These are phyloP conservation scores for Neurospora sp. DNA, from an alignment of 495 filamentous ascomycete species.

Conservation along the genomic window DNA sequence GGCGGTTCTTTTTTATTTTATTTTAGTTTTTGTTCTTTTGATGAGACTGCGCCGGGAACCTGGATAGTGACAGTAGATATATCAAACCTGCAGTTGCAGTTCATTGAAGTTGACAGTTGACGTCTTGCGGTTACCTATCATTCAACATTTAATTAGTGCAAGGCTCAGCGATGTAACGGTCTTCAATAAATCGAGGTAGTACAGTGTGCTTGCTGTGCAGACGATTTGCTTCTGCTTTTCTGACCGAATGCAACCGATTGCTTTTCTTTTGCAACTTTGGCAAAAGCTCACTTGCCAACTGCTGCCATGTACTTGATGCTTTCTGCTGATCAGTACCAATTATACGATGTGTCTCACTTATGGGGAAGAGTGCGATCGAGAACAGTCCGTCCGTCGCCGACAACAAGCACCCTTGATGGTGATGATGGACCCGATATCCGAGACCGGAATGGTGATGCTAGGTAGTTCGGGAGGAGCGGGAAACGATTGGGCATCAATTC, in stretches of 20 bases:
- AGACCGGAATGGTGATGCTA: not conserved
- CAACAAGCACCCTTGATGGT: not conserved
- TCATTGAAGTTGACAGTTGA: not conserved
- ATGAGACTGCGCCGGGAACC: not conserved
- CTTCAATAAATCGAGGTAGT: not conserved
- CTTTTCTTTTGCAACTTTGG: not conserved
- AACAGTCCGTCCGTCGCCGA: not conserved
- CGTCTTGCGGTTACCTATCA: not conserved
- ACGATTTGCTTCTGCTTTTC: not conserved
- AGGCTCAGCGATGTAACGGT: not conserved
- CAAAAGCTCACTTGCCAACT: not conserved
- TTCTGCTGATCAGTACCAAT: not conserved
- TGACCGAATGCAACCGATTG: not conserved
- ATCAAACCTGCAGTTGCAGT: not conserved
- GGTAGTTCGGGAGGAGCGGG: not conserved
- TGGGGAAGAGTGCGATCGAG: not conserved
- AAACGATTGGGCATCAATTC: not conserved
- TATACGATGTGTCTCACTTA: not conserved
- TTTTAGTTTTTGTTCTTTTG: not conserved
- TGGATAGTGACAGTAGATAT: not conserved
- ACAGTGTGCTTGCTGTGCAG: not conserved
- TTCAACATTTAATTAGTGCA: not conserved
- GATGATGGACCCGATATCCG: not conserved
- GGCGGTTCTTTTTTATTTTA: not conserved
- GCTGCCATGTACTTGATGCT: not conserved